Base-by-base conservation (phyloP, 768 basidiomycete species). In the Rhodosporidiobolus sp. region DNA sequence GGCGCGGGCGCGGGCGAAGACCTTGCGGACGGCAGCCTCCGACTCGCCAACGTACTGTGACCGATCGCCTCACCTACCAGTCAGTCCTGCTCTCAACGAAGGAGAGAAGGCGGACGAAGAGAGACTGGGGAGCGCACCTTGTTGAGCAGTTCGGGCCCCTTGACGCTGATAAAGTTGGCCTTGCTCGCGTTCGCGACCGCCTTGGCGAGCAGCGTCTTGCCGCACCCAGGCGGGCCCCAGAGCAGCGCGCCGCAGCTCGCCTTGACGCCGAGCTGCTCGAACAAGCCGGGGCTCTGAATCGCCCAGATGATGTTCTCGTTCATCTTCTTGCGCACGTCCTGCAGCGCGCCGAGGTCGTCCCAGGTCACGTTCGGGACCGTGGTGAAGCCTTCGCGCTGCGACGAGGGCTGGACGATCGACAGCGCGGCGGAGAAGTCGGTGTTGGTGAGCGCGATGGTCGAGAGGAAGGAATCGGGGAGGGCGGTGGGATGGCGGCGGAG, bases 201-300 rank as follows among this genome's bases (percentile, higher is more conserved):
- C 80, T 97, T 98, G 0, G 96, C 96, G n/a, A 99, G 83, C 38
- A 99, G 79, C 0, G 96, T 99, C 83, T 98, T 99, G 9, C 96
- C 96, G 79, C 95, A 98, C 17, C 96, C 96, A 0, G 96, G 95
- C 34, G 96, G 96, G 43, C 96, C 96, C 96, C 96, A 98, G n/a
- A 98, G 82, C 46, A 98, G 83, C 5, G 98, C 96, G 0, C 95
- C 96, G 78, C 92, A 94, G 0, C 92, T 88, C 0, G 92, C 91
- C 43, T 89, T 88, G 73, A 99, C 93, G 11, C 96, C 96, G 1
- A 97, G 90, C 17, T 86, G 86, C 57, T 82, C 87, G 82, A 99
- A 99, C 4, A 98, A 80, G 78, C 93, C 92, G 0, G 96, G 95
- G 45, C 91, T 84, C 60, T 87, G 85, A 76, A 98, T 94, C 11